Conservation (phyloP, 225 moss, liverwort and hornwort genomes). For the Sphagnum tenellum region DNA sequence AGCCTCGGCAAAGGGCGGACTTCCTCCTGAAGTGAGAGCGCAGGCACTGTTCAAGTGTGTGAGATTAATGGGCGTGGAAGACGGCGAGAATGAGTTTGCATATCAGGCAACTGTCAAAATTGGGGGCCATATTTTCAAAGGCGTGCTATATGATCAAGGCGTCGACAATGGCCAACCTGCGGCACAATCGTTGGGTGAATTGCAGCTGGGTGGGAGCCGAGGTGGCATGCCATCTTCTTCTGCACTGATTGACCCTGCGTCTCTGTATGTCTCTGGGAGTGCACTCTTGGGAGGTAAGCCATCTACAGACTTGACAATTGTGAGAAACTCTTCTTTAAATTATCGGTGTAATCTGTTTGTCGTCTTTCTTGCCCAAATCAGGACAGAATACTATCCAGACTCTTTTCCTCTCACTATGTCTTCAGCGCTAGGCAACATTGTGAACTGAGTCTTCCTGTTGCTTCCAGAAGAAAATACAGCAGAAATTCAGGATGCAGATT, state of each 20-base stretch:
- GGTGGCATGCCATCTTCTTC: constrained; percentile 68
- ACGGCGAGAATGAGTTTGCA: constrained; percentile 84
- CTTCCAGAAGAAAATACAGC: no score
- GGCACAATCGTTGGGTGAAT: constrained; percentile 61
- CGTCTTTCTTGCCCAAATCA: no score
- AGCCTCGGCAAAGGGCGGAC: constrained; percentile 46
- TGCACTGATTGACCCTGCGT: constrained; percentile 76
- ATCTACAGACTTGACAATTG: no score
- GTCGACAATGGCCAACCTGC: constrained; percentile 62
- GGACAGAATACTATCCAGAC: no score
- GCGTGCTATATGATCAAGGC: constrained; percentile 75
- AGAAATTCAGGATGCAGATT: no score
- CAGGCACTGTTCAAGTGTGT: constrained; percentile 93
- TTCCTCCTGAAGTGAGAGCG: constrained; percentile 79
- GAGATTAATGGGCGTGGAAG: constrained; percentile 74
- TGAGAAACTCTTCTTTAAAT: no score
- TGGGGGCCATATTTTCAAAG: constrained; percentile 88
- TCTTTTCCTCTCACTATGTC: no score
- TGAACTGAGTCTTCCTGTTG: no score
- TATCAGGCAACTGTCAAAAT: constrained; percentile 96
- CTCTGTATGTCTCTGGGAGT: constrained; percentile 76
- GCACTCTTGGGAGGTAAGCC: constrained; percentile 68
- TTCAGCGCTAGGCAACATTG: no score
- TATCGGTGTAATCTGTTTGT: no score
- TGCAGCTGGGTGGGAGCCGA: constrained; percentile 70